These are phyloP conservation scores for Thelephora ganbajun DNA, from an alignment of 768 basidiomycete genomes.

Conservation along the genomic window DNA sequence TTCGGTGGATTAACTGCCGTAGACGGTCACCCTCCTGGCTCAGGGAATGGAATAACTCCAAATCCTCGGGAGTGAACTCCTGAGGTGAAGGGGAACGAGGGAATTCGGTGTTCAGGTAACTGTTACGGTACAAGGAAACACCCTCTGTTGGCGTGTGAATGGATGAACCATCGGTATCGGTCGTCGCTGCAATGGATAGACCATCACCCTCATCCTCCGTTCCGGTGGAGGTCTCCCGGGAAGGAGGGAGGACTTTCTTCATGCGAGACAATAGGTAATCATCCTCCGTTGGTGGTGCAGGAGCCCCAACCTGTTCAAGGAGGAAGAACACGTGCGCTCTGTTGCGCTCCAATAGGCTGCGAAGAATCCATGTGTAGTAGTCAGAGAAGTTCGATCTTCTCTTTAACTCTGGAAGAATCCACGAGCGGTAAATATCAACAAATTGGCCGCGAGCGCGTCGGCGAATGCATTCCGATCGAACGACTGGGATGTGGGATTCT, in stretches of 20 bases:
- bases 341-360: constrained; percentile 36
- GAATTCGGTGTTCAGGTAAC: constrained; percentile 2
- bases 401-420: constrained; percentile 40
- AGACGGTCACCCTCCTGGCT: constrained; percentile 14
- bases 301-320: constrained; percentile 8
- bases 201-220: constrained; percentile 20
- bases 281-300: constrained; percentile 1
- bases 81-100: constrained; percentile 10
- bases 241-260: neutral
- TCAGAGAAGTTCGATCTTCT: constrained; percentile 20
- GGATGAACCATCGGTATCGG: constrained; percentile 14
- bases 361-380: constrained; percentile 41
- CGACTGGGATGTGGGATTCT: constrained; percentile 13
- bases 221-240: constrained; percentile 14
- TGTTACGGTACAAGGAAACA: constrained; percentile 6
- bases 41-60: constrained; percentile 17
- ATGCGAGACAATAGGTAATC: constrained; percentile 4
- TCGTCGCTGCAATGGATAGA: constrained; percentile 2
- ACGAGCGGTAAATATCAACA: constrained; percentile 51
- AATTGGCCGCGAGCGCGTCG: constrained; percentile 51
- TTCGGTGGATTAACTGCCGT: constrained; percentile 24
- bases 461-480: constrained; percentile 23
- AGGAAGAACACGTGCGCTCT: constrained; percentile 18
- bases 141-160: constrained; percentile 13
- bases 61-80: constrained; percentile 8